Evolutionary conservation across 2,329 filamentous ascomycete genomes (phyloP).

Genomic region (Thelonectria rubi): DNA sequence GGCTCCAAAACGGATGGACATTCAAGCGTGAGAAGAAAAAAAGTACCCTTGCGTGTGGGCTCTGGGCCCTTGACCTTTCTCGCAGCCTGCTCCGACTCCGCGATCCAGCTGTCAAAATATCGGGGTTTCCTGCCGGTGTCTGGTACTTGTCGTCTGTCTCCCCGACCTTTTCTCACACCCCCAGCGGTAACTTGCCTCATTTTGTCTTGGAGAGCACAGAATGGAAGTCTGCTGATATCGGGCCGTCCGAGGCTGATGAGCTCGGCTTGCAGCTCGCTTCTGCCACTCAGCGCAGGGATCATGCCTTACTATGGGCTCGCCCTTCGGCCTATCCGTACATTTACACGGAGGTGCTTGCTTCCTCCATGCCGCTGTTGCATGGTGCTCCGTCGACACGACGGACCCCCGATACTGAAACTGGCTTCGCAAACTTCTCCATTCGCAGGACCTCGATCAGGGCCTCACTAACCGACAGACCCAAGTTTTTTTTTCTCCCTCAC

Average conservation of each 20-base stretch:
- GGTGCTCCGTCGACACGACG: background rate
- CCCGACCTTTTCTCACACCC: conserved; percentile 11
- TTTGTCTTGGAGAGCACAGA: background rate
- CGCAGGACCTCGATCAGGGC: background rate
- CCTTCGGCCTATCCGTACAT: background rate
- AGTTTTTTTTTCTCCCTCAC: conserved; percentile 6
- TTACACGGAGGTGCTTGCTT: conserved; percentile 2
- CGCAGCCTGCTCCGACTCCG: conserved; percentile 10
- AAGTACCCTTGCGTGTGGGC: conserved; percentile 6
- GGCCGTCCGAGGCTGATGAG: conserved; percentile 11
- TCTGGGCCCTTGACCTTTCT: background rate
- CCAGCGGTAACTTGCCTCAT: conserved; percentile 1
- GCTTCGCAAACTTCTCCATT: background rate
- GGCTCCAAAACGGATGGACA: background rate
- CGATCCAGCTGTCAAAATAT: background rate
- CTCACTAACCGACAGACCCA: conserved; percentile 2
- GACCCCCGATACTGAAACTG: conserved; percentile 4
- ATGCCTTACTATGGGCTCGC: background rate
- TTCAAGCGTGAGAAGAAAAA: background rate
- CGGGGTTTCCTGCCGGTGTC: background rate
- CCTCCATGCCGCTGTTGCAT: conserved; percentile 4
- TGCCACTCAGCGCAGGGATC: conserved; percentile 14
- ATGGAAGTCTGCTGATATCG: conserved; percentile 14
- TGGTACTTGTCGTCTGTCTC: conserved; percentile 19
- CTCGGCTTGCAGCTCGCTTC: conserved; percentile 8